Evolutionary conservation across 1,139 yeast species (phyloP).

Genomic region (Suhomyces atakaporum): DNA sequence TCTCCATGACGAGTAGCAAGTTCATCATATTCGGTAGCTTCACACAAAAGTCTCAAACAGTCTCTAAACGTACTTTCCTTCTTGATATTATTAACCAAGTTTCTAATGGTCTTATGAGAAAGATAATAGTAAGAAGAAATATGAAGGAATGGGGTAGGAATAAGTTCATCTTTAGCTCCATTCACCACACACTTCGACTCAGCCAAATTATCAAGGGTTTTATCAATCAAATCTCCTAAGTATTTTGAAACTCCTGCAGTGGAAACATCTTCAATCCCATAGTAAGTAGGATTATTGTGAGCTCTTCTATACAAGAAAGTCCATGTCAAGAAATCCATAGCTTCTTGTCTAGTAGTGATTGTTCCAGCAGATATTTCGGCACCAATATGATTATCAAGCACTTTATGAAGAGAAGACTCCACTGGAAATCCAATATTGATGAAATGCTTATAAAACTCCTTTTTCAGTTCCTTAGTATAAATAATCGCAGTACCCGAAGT

Average conservation of each 20-base stretch:
- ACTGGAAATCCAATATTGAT: constrained; percentile 96
- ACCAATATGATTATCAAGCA: constrained; percentile 91
- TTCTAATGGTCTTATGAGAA: constrained; percentile 86
- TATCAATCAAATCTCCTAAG: constrained; percentile 72
- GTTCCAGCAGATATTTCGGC: constrained; percentile 95
- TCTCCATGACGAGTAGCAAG: constrained; percentile 95
- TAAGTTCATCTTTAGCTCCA: constrained; percentile 49
- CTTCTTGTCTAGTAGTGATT: constrained; percentile 78
- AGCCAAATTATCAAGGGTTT: constrained; percentile 63
- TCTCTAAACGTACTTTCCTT: constrained; percentile 61
- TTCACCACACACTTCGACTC: constrained; percentile 71
- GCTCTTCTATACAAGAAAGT: constrained; percentile 92
- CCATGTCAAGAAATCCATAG: constrained; percentile 92
- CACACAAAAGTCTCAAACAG: constrained; percentile 69
- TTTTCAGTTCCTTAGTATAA: constrained; percentile 88
- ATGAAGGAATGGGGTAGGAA: constrained; percentile 80
- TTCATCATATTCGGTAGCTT: constrained; percentile 89
- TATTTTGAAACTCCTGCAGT: constrained; percentile 69
- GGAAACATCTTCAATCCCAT: constrained; percentile 76
- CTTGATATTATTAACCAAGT: constrained; percentile 55
- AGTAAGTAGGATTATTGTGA: constrained; percentile 93
- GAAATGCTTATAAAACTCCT: constrained; percentile 91
- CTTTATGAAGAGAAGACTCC: constrained; percentile 91
- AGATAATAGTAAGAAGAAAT: constrained; percentile 91
- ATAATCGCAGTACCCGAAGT: constrained; percentile 95